Conservation (phyloP, 495 filamentous ascomycete species). For the Penicillium simplicissimum region DNA sequence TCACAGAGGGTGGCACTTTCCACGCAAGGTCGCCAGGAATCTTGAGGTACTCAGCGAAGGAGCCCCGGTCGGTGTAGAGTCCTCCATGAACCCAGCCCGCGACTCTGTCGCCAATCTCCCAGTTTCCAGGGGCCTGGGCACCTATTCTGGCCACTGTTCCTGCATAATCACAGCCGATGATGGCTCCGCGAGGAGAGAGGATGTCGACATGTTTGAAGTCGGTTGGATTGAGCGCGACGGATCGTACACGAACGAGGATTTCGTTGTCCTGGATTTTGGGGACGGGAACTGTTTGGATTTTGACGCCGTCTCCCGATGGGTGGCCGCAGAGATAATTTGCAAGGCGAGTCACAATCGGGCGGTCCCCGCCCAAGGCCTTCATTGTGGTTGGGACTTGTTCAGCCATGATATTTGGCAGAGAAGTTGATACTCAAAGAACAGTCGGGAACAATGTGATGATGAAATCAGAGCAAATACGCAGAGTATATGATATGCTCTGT, state of each 20-base stretch:
- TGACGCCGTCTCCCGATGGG: constrained; percentile 13
- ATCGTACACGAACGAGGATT: constrained; percentile 44
- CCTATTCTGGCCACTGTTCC: constrained; percentile 49
- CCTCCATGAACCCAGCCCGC: constrained; percentile 26
- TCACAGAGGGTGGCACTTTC: constrained; percentile 50
- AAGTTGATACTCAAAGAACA: not conserved
- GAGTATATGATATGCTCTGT: not conserved
- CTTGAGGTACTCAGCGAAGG: constrained; percentile 51
- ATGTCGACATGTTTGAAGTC: constrained; percentile 55
- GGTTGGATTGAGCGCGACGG: constrained; percentile 52
- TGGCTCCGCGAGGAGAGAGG: constrained; percentile 25
- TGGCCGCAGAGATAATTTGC: constrained; percentile 6
- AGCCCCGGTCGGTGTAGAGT: constrained; percentile 21
- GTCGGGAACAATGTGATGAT: not conserved
- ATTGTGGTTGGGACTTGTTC: constrained; percentile 7
- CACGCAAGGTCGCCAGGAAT: constrained; percentile 49
- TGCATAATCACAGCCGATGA: constrained; percentile 57
- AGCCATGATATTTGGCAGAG: constrained; percentile 6
- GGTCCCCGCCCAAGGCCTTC: constrained; percentile 13
- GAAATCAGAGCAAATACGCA: not conserved
- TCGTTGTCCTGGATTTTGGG: constrained; percentile 30
- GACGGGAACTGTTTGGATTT: constrained; percentile 7
- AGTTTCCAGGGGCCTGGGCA: not conserved
- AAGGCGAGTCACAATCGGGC: constrained; percentile 6
- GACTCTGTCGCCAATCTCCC: constrained; percentile 40